Base-by-base conservation (phyloP, 2,329 filamentous ascomycete genomes). In the Colletotrichum tabaci region DNA sequence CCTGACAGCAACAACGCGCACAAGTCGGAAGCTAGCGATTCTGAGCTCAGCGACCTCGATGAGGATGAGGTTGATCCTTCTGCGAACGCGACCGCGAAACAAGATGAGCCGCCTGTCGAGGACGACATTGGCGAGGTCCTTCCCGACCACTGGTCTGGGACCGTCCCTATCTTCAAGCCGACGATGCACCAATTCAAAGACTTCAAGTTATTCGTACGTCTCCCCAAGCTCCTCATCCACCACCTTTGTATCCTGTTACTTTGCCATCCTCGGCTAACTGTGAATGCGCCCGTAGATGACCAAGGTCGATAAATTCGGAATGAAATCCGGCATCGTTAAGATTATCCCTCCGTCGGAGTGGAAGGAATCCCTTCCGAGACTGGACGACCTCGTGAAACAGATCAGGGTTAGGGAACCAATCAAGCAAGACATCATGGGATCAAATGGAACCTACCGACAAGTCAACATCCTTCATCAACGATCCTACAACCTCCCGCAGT, bases 321-420 rank as follows among this genome's bases (percentile, higher is more conserved):
- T 99, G 96, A 94, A 94, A 83, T 96, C 95, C 26, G 96, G 96
- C 46, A 98, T 99, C 77, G 91, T 98, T 79, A 98, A 99, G 84
- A 93, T 99, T 70, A 92, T 98, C 64, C 95, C 96, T 38, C 96
- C 96, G 0, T 85, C 92, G 77, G 95, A 98, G 89, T 99, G 96
- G 96, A 96, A 90, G 82, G 90, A 95, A 74, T 87, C 90, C 35
- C 91, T 96, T 47, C 93, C 94, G 18, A 86, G 89, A 47, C 89
- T 98, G 73, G 91, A 96, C 78, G 93, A 98, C 77, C 88, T 94
- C 61, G 89, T 99, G 74, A 98, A 98, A 83, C 92, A 93, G 73
- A 94, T 99, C 81, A 92, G 92, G 79, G 95, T 99, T 78, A 96
- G 96, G 82, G 97, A 99, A 75, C 96, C 96, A 4, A 98, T 99